A percentile compares a stretch with the other conserved stretches of the same genome.
phyloP scores from a whole-genome alignment of 805 yeast species.

The Wickerhamiella spandovensis region DNA sequence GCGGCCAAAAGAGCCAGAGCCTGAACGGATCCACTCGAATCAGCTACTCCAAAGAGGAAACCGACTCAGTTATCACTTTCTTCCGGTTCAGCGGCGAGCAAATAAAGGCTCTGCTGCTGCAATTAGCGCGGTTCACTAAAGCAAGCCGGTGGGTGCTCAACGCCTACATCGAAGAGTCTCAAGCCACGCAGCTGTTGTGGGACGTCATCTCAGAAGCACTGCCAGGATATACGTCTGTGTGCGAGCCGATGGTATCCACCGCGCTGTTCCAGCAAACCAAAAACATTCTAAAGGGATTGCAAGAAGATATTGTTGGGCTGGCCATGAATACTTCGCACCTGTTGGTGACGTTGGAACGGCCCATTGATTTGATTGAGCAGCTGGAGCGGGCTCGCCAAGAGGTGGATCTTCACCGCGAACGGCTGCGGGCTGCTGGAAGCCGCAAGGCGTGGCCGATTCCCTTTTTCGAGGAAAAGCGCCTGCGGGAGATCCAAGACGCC shows the following conservation, averaged over 20 bases:
- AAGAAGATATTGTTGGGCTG: conserved; percentile 5
- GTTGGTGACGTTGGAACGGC: conserved; percentile 18
- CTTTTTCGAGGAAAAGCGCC: conserved; percentile 24
- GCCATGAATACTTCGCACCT: conserved; percentile 7
- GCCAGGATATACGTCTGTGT: neutral
- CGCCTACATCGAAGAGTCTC: neutral
- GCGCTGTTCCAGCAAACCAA: neutral
- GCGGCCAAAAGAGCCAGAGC: conserved; percentile 11
- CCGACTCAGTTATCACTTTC: conserved; percentile 6
- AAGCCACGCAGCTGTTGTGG: neutral
- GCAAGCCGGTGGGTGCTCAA: conserved; percentile 1
- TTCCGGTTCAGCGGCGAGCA: conserved; percentile 9
- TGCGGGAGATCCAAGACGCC: conserved; percentile 20
- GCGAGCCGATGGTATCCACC: neutral
- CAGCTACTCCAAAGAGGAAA: conserved; percentile 11
- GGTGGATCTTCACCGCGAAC: conserved; percentile 15
- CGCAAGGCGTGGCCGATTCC: conserved; percentile 22
- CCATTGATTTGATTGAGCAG: conserved; percentile 18
- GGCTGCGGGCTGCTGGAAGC: conserved; percentile 15
- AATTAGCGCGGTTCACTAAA: conserved; percentile 2
- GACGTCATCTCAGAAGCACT: neutral
- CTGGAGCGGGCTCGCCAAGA: conserved; percentile 16
- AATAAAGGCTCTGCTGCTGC: conserved; percentile 1
- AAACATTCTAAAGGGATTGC: neutral
- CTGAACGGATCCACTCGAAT: conserved; percentile 12